Evolutionary conservation across 2,329 filamentous ascomycete genomes (phyloP), one percentile per base, ranked within the genome.

Genomic region (Cytospora piceicola): DNA sequence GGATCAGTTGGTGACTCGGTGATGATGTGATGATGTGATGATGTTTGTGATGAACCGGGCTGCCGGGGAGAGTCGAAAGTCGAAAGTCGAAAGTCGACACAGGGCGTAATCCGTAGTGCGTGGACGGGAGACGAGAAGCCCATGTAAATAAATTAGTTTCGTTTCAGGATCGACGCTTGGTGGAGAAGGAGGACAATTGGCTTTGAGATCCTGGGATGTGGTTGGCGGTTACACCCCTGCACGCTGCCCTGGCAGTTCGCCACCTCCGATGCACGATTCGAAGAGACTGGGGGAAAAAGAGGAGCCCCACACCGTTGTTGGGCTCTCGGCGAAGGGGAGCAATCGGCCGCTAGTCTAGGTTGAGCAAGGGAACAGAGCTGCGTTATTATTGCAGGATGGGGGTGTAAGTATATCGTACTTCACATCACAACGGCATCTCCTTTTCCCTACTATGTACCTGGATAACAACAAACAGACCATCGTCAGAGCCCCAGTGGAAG

Each of bases 111-210:
- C 39, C 46, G 63, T 30, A 49, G 32, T 32, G 30, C 55, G 12
- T 7, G 3, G 39, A 17, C 39, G 20, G 39, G n/a, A 49, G 46
- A 49, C 46, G 22, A 5, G 3, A 42, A n/a, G 9, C 46, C 9
- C 11, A 14, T 22, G 42, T n/a, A 49, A 5, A 53, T 42, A 67
- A 63, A 63, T 67, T 65, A 63, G 59, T 17, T 32, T 36, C 58
- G 66, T 68, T 68, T 68, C 66, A 68, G 63, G 66, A 61, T 52
- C 63, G 58, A 34, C 53, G 53, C 51, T 51, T 57, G 30, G 61
- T 63, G 66, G 63, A 54, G 58, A 54, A 59, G n/a, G 30, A n/a
- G 30, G 54, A 49, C n/a, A 14, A 24, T 20, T 32, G 17, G 24
- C 30, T 20, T 24, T 29, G 17, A n/a, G n/a, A 36, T 36, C 2